Conservation (phyloP, 768 basidiomycete species). For the Lyophyllum shimeji region DNA sequence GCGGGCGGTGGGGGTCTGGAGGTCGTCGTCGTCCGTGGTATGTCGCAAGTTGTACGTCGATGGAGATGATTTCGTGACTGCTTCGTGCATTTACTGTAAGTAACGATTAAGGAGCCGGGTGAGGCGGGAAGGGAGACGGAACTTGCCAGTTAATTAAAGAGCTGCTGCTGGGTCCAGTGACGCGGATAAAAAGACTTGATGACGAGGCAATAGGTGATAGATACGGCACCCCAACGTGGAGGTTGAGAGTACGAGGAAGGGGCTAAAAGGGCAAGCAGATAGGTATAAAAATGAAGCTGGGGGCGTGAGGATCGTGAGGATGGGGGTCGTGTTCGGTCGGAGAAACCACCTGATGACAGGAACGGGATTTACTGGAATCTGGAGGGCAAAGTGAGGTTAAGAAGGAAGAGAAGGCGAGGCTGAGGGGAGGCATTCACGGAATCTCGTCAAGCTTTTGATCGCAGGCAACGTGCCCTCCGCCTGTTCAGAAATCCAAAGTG, state of each 20-base stretch:
- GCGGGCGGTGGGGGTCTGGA: constrained; percentile 33
- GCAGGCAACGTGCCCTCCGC: constrained; percentile 69
- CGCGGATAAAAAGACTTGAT: constrained; percentile 20
- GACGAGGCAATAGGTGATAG: constrained; percentile 18
- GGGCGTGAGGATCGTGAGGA: constrained; percentile 62
- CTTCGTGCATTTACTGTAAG: constrained; percentile 66
- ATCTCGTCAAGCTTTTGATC: constrained; percentile 67
- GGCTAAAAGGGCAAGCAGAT: constrained; percentile 28
- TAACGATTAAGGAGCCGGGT: constrained; percentile 25
- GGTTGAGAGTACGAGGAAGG: constrained; percentile 25
- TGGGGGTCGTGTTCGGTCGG: constrained; percentile 32
- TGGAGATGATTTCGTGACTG: constrained; percentile 51
- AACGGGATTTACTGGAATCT: constrained; percentile 28
- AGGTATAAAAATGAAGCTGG: constrained; percentile 52
- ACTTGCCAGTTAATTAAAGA: constrained; percentile 47
- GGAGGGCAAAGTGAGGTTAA: constrained; percentile 38
- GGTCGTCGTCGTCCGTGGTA: constrained; percentile 31
- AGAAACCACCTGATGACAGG: constrained; percentile 24
- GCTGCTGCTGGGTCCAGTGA: constrained; percentile 26
- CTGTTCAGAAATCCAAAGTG: constrained; percentile 42
- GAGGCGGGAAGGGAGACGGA: constrained; percentile 14
- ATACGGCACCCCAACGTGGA: constrained; percentile 24
- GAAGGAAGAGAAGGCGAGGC: constrained; percentile 56
- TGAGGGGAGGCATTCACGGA: constrained; percentile 53
- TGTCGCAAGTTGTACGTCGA: constrained; percentile 45